phyloP scores from a whole-genome alignment of 2,329 filamentous ascomycete species.

The Leptographium radiaticola region DNA sequence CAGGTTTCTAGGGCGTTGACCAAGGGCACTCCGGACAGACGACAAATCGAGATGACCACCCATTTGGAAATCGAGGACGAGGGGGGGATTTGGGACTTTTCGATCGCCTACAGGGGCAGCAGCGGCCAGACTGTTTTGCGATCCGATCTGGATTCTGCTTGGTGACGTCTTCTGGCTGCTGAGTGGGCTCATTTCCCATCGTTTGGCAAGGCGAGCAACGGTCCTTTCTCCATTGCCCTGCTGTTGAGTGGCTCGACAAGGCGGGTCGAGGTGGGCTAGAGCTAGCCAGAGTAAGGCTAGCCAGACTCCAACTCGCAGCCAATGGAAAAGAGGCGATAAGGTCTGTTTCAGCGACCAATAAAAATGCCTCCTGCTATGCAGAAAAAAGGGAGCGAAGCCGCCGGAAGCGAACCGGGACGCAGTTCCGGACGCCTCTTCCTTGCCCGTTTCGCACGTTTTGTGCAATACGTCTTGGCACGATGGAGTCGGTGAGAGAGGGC shows the following conservation, averaged over 20 bases:
- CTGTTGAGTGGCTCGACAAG: background rate
- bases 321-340: background rate
- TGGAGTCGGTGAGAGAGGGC: too few relatives aligned
- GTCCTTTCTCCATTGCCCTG: background rate
- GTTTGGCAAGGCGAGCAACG: too few relatives aligned
- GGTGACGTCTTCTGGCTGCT: too few relatives aligned
- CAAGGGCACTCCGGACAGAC: background rate
- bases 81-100: too few relatives aligned
- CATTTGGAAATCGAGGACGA: too few relatives aligned
- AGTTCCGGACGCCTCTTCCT: background rate
- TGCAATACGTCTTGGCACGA: too few relatives aligned
- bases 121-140: too few relatives aligned
- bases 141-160: too few relatives aligned
- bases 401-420: background rate
- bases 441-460: background rate
- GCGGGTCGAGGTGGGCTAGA: background rate
- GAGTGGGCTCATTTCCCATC: too few relatives aligned
- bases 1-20: background rate
- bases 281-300: background rate
- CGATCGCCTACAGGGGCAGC: too few relatives aligned
- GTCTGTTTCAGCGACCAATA: background rate
- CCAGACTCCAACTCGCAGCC: background rate
- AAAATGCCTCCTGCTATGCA: background rate
- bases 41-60: too few relatives aligned
- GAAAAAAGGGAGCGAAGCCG: background rate